Conservation (phyloP, 1,284 basidiomycete species). For the Cryptococcus jaspeensis region DNA sequence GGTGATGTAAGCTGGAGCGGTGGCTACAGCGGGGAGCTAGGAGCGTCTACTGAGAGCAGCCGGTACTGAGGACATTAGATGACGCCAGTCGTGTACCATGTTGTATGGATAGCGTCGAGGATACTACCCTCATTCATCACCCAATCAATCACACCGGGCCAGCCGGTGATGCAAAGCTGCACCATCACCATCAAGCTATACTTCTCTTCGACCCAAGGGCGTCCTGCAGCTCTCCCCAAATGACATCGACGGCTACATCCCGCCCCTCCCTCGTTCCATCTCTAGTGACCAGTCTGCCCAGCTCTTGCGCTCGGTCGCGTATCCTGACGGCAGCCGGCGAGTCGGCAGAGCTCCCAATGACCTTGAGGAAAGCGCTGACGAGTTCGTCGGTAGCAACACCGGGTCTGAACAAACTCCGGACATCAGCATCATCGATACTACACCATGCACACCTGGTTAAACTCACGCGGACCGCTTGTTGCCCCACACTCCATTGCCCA, state of each 20-base stretch:
- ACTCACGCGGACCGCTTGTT: conserved; percentile 24
- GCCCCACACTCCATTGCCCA: conserved; percentile 25
- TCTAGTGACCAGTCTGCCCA: not conserved
- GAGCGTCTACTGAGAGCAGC: no score
- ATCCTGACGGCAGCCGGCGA: not conserved
- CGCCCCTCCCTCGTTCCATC: not conserved
- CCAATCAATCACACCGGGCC: no score
- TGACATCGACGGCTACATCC: not conserved
- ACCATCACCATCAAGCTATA: no score
- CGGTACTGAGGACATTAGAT: no score
- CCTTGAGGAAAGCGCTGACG: not conserved
- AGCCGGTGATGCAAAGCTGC: no score
- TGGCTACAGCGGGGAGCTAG: no score
- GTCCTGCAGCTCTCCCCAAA: not conserved
- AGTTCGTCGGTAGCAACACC: not conserved
- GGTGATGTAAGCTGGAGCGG: conserved; percentile 10
- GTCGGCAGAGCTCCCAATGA: not conserved
- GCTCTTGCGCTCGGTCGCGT: not conserved
- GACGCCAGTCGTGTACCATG: no score
- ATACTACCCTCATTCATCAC: no score
- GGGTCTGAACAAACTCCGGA: not conserved
- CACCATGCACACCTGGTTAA: no score
- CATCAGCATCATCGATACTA: no score
- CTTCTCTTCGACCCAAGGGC: no score
- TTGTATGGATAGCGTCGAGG: no score